Conservation (phyloP, 1,284 basidiomycete species). For the Mycena sp. region DNA sequence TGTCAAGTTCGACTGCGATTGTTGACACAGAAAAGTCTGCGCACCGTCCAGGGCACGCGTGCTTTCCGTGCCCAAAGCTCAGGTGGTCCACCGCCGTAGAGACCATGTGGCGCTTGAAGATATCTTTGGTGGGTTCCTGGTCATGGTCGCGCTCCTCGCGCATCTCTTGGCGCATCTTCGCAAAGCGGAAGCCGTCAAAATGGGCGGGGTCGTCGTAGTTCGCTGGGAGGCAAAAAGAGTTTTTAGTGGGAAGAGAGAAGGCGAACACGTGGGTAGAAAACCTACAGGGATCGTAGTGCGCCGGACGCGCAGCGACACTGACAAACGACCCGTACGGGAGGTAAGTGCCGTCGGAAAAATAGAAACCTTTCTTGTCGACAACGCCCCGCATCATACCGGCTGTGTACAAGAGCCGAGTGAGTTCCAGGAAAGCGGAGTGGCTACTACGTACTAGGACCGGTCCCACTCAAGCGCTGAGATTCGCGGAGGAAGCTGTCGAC, state of each 20-base stretch:
- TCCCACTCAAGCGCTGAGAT: slow-evolving; percentile 44
- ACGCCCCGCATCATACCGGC: neutral
- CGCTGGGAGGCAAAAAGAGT: neutral
- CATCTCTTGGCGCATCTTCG: neutral
- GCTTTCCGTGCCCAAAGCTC: too few species aligned
- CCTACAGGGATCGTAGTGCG: slow-evolving; percentile 36
- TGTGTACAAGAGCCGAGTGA: neutral
- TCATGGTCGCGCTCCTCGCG: too few species aligned
- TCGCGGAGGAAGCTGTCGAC: slow-evolving; percentile 59
- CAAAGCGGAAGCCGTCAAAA: slow-evolving; percentile 16
- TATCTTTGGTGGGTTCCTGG: neutral
- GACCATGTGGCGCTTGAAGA: slow-evolving; percentile 13
- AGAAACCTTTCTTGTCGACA: too few species aligned
- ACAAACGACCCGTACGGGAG: slow-evolving; percentile 49
- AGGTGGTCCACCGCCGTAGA: neutral
- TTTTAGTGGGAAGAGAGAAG: slow-evolving; percentile 19
- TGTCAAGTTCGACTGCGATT: too few species aligned
- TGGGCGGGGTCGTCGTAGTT: slow-evolving; percentile 2
- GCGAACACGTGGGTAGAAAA: neutral
- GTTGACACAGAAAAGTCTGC: too few species aligned
- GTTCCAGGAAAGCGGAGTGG: neutral
- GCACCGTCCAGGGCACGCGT: too few species aligned
- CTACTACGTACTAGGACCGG: slow-evolving; percentile 37
- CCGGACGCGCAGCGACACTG: slow-evolving; percentile 32
- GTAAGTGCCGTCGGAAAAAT: slow-evolving; percentile 51